Base-by-base conservation (phyloP, 768 basidiomycete species). In the Hydnomerulius pinastri region DNA sequence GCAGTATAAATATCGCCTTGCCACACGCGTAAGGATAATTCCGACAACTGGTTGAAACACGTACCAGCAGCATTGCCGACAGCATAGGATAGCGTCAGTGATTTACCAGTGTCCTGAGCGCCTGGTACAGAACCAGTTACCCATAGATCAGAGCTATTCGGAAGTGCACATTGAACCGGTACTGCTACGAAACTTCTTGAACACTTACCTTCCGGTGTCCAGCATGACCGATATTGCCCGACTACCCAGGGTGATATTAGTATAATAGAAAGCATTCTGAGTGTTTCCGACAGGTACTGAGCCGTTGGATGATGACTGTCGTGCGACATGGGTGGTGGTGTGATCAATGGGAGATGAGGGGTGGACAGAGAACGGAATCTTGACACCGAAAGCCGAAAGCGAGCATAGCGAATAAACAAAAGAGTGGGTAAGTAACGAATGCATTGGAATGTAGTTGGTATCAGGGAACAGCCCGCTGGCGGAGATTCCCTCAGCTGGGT, bases 131-230 rank as follows among this genome's bases (percentile, higher is more conserved):
- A 60, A 20, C 73, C 77, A 6, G 71, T 67, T 66, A 87, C 86
- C 88, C 89, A 91, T 30, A 91, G 67, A 65, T 91, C 89, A 32
- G 87, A 85, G 57, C 89, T 90, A 53, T 28, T 1, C 38, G 32
- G 10, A 33, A 24, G 44, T 48, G 42, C 54, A 40, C 48, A 43
- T 8, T 32, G 33, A 39, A 28, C 43, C 20, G 46, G n/a, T 45
- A 30, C 8, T 6, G 39, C 29, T 24, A 17, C 27, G 39, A 41
- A 37, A 17, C 20, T 4, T 18, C 15, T 20, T 24, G 12, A 17
- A 38, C 6, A 53, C 70, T 15, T 53, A 85, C 87, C 88, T 90
- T 69, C 89, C 89, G 6, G 87, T 90, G 63, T 91, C 89, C 46
- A 91, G 67, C 58, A 88, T 71, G 44, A 90, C 85, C 20, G 77